Evolutionary conservation across 1,284 basidiomycete genomes (phyloP).

Genomic region (Marasmius tenuissimus): DNA sequence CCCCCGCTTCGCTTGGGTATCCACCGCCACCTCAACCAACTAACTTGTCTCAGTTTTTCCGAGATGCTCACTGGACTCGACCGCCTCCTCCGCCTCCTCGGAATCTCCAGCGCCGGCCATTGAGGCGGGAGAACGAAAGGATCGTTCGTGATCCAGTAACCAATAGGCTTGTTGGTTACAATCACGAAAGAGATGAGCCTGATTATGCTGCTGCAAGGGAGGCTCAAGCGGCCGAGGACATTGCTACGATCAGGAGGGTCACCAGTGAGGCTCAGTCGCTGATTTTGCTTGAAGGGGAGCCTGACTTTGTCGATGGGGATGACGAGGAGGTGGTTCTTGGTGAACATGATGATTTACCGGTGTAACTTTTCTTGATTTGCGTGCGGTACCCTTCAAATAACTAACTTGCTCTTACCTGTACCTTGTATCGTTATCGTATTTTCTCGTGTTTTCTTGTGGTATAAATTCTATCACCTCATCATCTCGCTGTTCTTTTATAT

Average conservation of each 20-base stretch:
- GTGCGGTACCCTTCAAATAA: too few species aligned
- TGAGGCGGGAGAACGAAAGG: not conserved
- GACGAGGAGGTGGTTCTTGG: not conserved
- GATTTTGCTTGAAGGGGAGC: not conserved
- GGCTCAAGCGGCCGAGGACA: not conserved
- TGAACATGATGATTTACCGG: not conserved
- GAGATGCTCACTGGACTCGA: not conserved
- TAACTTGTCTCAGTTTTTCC: not conserved
- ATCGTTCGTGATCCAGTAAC: not conserved
- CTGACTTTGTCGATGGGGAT: not conserved
- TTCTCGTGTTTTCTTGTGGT: too few species aligned
- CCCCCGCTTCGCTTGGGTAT: not conserved
- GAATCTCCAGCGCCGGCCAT: not conserved
- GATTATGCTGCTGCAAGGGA: not conserved
- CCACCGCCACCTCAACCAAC: not conserved
- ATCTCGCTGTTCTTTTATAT: too few species aligned
- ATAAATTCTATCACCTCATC: too few species aligned
- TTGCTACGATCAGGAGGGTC: not conserved
- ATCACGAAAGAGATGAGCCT: not conserved
- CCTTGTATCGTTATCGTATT: too few species aligned
- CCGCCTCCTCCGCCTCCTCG: not conserved
- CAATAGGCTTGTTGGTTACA: not conserved
- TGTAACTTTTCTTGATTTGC: not conserved
- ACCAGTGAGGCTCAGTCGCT: not conserved
- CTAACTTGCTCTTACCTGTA: too few species aligned